These are phyloP conservation scores for Penicillium glabrum DNA, from an alignment of 2,329 filamentous ascomycete species.

Conservation along the genomic window DNA sequence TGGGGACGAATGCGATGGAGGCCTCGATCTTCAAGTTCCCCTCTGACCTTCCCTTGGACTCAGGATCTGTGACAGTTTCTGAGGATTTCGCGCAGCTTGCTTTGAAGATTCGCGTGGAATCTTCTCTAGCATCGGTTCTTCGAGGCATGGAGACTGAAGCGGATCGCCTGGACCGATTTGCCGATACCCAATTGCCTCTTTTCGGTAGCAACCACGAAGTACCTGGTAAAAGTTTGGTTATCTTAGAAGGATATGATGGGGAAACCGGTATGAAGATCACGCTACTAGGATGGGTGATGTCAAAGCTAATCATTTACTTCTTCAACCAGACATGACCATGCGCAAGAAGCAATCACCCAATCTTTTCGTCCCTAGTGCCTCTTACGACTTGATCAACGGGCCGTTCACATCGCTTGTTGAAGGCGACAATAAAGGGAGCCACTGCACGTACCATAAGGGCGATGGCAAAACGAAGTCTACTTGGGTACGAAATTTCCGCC, in stretches of 20 bases:
- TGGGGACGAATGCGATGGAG: constrained; percentile 30
- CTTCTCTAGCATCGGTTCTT: constrained; percentile 48
- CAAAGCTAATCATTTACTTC: background rate
- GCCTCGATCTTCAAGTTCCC: constrained; percentile 36
- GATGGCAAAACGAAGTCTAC: background rate
- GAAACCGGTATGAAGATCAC: constrained; percentile 51
- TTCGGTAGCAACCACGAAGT: constrained; percentile 43
- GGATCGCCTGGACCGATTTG: constrained; percentile 60
- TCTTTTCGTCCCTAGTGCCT: constrained; percentile 18
- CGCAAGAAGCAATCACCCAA: constrained; percentile 10
- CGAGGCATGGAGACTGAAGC: constrained; percentile 49
- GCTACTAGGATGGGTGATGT: constrained; percentile 20
- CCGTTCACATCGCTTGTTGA: constrained; percentile 6
- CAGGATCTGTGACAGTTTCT: constrained; percentile 14
- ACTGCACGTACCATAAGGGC: constrained; percentile 13
- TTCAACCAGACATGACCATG: constrained; percentile 14
- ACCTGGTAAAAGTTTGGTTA: constrained; percentile 33
- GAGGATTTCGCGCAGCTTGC: constrained; percentile 39
- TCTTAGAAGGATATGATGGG: constrained; percentile 59
- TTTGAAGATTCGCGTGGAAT: constrained; percentile 49
- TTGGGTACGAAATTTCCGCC: background rate
- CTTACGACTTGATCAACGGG: constrained; percentile 9
- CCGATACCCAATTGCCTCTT: constrained; percentile 52
- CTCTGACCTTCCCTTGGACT: constrained; percentile 1
- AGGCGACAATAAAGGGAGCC: constrained; percentile 3